Conservation (phyloP, 495 filamentous ascomycete species). For the Ramalina peruviana region DNA sequence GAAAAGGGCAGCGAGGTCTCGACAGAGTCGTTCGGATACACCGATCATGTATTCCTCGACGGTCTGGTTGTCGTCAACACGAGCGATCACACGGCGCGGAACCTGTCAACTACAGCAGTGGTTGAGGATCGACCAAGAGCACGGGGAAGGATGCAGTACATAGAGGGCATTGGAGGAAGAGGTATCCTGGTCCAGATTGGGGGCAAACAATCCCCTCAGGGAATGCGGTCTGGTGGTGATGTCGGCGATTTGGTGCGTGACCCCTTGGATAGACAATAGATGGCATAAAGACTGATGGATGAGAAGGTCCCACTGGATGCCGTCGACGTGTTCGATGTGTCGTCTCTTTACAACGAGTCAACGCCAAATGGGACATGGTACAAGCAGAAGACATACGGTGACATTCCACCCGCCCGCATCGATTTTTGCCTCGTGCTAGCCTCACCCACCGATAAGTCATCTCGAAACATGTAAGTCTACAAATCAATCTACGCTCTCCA, state of each 20-base stretch:
- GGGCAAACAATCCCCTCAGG: slow-evolving; percentile 18
- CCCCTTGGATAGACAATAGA: neutral
- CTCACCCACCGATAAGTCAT: slow-evolving; percentile 21
- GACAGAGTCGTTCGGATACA: slow-evolving; percentile 8
- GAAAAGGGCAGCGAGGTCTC: slow-evolving; percentile 19
- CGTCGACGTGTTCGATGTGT: slow-evolving; percentile 26
- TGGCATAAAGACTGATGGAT: neutral
- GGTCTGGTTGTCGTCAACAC: slow-evolving; percentile 28
- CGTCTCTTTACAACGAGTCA: slow-evolving; percentile 17
- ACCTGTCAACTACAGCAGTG: slow-evolving; percentile 21
- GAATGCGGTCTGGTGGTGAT: slow-evolving; percentile 5
- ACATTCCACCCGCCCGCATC: slow-evolving; percentile 19
- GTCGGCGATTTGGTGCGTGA: slow-evolving; percentile 8
- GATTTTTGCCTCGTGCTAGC: slow-evolving; percentile 22
- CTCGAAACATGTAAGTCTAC: slow-evolving; percentile 21
- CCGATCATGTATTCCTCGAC: slow-evolving; percentile 14
- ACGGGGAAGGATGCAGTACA: slow-evolving; percentile 21
- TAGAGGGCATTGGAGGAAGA: slow-evolving; percentile 19
- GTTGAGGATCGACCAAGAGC: slow-evolving; percentile 18
- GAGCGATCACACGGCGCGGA: slow-evolving; percentile 20
- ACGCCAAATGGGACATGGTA: slow-evolving; percentile 21
- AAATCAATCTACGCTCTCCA: slow-evolving; percentile 8
- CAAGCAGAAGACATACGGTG: slow-evolving; percentile 21
- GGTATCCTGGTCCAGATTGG: slow-evolving; percentile 27
- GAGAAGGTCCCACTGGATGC: slow-evolving; percentile 18